These are phyloP conservation scores for Cystofilobasidium bisporidii DNA, from an alignment of 768 basidiomycete species.

Conservation along the genomic window DNA sequence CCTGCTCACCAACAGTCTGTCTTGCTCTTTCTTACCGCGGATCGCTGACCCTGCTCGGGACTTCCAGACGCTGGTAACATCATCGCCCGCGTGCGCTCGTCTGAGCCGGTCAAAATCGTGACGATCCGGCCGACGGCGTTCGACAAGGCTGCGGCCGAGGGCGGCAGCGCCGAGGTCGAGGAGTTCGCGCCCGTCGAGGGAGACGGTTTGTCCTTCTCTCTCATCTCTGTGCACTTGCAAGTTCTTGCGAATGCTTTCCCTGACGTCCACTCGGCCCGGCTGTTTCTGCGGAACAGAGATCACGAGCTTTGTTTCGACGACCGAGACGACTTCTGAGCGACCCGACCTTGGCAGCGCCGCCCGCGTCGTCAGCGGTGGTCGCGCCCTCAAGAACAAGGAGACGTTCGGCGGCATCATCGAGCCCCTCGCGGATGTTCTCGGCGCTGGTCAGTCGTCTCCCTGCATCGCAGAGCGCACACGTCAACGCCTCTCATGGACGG, in stretches of 20 bases:
- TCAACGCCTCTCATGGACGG: neutral
- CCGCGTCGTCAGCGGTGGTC: conserved; percentile 85
- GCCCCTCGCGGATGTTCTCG: conserved; percentile 84
- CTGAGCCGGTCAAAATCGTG: conserved; percentile 79
- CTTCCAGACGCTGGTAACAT: conserved; percentile 76
- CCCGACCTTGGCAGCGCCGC: conserved; percentile 82
- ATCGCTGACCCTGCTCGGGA: neutral
- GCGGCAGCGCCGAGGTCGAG: conserved; percentile 50
- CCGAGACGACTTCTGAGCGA: conserved; percentile 77
- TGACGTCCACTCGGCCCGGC: neutral
- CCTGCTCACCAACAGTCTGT: neutral
- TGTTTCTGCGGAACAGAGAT: too few species aligned
- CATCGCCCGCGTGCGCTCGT: conserved; percentile 70
- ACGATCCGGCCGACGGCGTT: conserved; percentile 90
- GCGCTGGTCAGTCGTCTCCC: conserved; percentile 48
- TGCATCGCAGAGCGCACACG: neutral
- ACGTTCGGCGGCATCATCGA: conserved; percentile 79
- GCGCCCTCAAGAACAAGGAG: conserved; percentile 86
- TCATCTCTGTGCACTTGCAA: neutral
- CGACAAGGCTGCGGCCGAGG: conserved; percentile 50
- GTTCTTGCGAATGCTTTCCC: too few species aligned
- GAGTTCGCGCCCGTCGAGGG: conserved; percentile 49
- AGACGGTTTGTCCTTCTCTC: conserved; percentile 29
- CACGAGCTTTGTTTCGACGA: conserved; percentile 44
- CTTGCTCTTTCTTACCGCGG: neutral